Evolutionary conservation across 2,329 filamentous ascomycete genomes (phyloP).

Genomic region (Aspergillus fructus): DNA sequence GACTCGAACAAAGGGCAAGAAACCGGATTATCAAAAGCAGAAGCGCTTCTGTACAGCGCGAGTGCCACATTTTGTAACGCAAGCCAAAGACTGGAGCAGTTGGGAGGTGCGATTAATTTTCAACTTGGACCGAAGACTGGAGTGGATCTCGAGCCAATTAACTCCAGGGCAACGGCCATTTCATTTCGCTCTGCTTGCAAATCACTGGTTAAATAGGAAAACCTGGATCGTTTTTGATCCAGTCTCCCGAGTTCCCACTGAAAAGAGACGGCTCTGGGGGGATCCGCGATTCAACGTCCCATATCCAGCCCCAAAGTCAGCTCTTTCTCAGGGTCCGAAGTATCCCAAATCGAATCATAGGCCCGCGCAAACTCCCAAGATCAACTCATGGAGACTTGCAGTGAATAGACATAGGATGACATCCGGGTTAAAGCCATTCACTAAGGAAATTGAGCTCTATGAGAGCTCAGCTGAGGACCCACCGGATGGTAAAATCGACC

Average conservation of each 20-base stretch:
- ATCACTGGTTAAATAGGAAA: slow-evolving; percentile 43
- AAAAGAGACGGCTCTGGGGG: slow-evolving; percentile 32
- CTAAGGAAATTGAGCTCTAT: slow-evolving; percentile 33
- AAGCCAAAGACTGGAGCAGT: slow-evolving; percentile 25
- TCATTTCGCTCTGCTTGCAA: slow-evolving; percentile 40
- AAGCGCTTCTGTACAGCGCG: background rate
- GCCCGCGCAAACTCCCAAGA: slow-evolving; percentile 26
- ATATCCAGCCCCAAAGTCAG: slow-evolving; percentile 22
- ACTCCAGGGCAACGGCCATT: slow-evolving; percentile 41
- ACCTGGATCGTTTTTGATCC: slow-evolving; percentile 43
- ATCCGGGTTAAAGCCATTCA: slow-evolving; percentile 28
- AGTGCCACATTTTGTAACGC: background rate
- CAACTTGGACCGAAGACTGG: slow-evolving; percentile 35
- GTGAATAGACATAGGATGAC: slow-evolving; percentile 35
- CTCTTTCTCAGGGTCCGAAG: slow-evolving; percentile 23
- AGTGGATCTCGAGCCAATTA: slow-evolving; percentile 39
- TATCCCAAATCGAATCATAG: slow-evolving; percentile 21
- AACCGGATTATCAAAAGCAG: background rate
- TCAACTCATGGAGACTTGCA: slow-evolving; percentile 41
- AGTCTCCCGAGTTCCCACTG: slow-evolving; percentile 33
- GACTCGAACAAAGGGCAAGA: background rate
- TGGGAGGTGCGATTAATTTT: slow-evolving; percentile 39
- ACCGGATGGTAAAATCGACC: slow-evolving; percentile 40
- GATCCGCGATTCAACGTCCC: slow-evolving; percentile 37
- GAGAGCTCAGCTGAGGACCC: slow-evolving; percentile 39